These are phyloP conservation scores for Cercophora newfieldiana DNA, from an alignment of 495 filamentous ascomycete genomes.

Conservation along the genomic window DNA sequence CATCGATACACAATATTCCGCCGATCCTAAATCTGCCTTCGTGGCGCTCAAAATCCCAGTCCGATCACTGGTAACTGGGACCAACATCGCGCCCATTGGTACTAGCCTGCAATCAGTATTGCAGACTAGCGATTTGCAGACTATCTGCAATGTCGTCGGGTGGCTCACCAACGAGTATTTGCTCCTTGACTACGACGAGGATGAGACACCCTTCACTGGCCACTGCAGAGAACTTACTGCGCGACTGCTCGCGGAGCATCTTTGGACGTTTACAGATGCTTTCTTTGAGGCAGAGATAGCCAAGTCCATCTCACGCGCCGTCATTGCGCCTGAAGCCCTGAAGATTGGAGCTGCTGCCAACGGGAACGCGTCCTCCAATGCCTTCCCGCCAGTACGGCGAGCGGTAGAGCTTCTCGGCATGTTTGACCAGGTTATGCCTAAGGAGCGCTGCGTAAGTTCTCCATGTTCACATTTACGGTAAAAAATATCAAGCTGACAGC, in stretches of 20 bases:
- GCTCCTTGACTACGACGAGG: conserved; percentile 71
- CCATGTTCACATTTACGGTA: conserved; percentile 7
- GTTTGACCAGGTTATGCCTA: conserved; percentile 68
- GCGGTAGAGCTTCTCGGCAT: conserved; percentile 80
- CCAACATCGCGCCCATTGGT: conserved; percentile 49
- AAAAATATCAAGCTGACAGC: conserved; percentile 36
- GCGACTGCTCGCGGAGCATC: conserved; percentile 53
- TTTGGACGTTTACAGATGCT: conserved; percentile 53
- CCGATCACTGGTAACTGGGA: conserved; percentile 42
- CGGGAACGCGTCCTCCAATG: conserved; percentile 57
- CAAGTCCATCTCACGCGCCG: conserved; percentile 51
- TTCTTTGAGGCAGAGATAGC: conserved; percentile 53
- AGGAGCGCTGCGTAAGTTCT: conserved; percentile 68
- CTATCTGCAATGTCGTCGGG: conserved; percentile 74
- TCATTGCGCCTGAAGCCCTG: conserved; percentile 41
- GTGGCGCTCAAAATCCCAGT: conserved; percentile 41
- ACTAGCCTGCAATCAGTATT: conserved; percentile 46
- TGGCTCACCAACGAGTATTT: conserved; percentile 80
- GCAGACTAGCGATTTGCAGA: conserved; percentile 43
- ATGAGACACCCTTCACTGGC: conserved; percentile 70
- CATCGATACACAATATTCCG: conserved; percentile 49
- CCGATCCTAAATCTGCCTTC: conserved; percentile 45
- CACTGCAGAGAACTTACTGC: conserved; percentile 65
- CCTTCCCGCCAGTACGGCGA: conserved; percentile 64
- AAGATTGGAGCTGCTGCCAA: conserved; percentile 41